Base-by-base conservation (phyloP, 1,139 yeast species). In the Wickerhamiella infanticola region DNA sequence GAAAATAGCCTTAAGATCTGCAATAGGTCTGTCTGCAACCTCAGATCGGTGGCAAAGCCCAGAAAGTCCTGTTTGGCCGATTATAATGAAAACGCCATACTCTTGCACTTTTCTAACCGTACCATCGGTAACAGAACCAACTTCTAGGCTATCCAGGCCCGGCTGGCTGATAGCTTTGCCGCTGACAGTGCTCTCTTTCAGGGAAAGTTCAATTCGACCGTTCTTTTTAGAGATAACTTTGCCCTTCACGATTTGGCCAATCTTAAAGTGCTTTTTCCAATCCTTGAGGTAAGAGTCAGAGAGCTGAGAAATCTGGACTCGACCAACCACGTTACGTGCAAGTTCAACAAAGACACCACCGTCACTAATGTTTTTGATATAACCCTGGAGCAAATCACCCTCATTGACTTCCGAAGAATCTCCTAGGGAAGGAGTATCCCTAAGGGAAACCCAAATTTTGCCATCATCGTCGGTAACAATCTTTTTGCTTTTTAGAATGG, bases 41-140 rank as follows among this genome's bases (percentile, higher is more conserved):
- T 90, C 81, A 37, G 90, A 73, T 51, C 73, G 79, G 61, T 90
- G 97, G 56, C 95, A 88, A 54, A 90, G 73, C 47, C 97, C 98
- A 57, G 81, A 77, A 47, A 86, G 72, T 55, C 77, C 77, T 45
- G 75, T 67, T 40, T 93, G 79, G 56, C 80, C 85, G 48, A 90
- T 69, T 53, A 75, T 77, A 42, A 90, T 81, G 60, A 90, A 88
- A 4, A 86, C 94, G 65, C 98, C 98, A 59, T 79, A 90, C 46
- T 84, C 94, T 43, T 88, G 79, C 23, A 81, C 84, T 49, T 74
- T 74, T 59, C 77, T 81, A n/a, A 68, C 59, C n/a, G 54, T 67
- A 59, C 96, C 98, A 59, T 81, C 90, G 54, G 68, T 75, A 27
- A 81, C 65, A 27, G 81, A 83, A 44, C 85, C 95, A 42, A 71